Base-by-base conservation (phyloP, 1,284 basidiomycete species). In the Trichosporon sp. region DNA sequence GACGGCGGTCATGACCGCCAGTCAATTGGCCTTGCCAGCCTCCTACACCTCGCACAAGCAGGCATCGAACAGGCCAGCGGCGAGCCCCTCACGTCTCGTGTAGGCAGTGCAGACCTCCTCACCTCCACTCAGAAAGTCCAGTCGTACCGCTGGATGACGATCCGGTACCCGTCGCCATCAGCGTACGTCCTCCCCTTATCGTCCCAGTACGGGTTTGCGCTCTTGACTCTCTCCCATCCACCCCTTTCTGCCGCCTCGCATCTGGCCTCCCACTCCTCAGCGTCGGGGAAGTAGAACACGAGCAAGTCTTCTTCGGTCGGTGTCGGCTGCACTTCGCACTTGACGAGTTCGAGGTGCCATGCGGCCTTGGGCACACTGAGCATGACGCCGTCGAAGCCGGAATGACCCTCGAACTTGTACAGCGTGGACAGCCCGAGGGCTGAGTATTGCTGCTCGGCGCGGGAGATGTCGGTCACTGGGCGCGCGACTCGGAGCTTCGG, bases 141-240 rank as follows among this genome's bases (percentile, higher is more conserved):
- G 4, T 51, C 64, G 3, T 21, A 19, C 12, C 43, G 26, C 40
- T 68, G 69, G 21, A 70, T 48, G 31, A 70, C 70, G 61, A 71
- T 65, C 16, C 66, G 65, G 37, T 73, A 73, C n/a, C 72, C 72
- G 31, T 73, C 72, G 1, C 19, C 56, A 26, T 73, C 72, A 2
- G 14, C 70, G 19, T 31, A 69, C n/a, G 70, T 71, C 51, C 11
- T 2, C 11, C 69, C 72, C 31, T 35, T 19, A 8, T 21, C 59
- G 8, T 73, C 72, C 72, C 72, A 73, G 46, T 73, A 71, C 2
- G 67, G 65, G 35, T 73, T 71, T 12, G 51, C 59, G 31, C 56
- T 14, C 59, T 7, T 26, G 14, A 71, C 72, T 2, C 8, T 31
- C 35, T 4, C 51, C 40, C 68, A 71, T 1, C 70, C 72, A 1